Evolutionary conservation across 2,329 filamentous ascomycete species (phyloP).

Genomic region (Nectriaceae sp.): DNA sequence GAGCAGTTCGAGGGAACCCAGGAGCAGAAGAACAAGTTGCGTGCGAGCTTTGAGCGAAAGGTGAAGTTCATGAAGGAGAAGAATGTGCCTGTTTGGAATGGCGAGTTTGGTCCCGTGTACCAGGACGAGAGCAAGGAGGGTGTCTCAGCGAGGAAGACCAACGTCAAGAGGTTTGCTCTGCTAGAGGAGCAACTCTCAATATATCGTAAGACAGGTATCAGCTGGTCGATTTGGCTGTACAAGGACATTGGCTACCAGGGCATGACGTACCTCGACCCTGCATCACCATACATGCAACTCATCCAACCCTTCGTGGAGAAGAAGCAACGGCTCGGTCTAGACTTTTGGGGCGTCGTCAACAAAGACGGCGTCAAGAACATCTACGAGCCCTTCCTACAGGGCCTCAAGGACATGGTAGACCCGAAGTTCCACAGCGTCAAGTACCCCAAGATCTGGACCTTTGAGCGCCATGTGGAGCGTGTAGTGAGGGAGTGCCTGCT

Average conservation of each 20-base stretch:
- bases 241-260: constrained; percentile 60
- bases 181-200: constrained; percentile 43
- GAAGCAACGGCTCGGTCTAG: constrained; percentile 54
- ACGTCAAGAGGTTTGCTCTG: constrained; percentile 42
- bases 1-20: constrained; percentile 42
- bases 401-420: constrained; percentile 45
- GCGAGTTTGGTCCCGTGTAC: constrained; percentile 56
- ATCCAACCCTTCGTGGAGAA: constrained; percentile 56
- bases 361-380: constrained; percentile 35
- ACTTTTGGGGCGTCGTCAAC: constrained; percentile 52
- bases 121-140: constrained; percentile 38
- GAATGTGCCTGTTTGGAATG: constrained; percentile 48
- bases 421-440: constrained; percentile 43
- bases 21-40: constrained; percentile 45
- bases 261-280: constrained; percentile 51
- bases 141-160: constrained; percentile 37
- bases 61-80: constrained; percentile 44
- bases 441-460: constrained; percentile 52
- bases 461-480: constrained; percentile 51
- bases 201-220: constrained; percentile 37
- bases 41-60: constrained; percentile 43
- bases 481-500: constrained; percentile 43
- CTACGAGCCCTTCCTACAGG: constrained; percentile 40
- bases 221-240: constrained; percentile 63
- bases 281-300: constrained; percentile 51